Evolutionary conservation across 805 yeast genomes (phyloP).

Genomic region (Priceomyces castillae): DNA sequence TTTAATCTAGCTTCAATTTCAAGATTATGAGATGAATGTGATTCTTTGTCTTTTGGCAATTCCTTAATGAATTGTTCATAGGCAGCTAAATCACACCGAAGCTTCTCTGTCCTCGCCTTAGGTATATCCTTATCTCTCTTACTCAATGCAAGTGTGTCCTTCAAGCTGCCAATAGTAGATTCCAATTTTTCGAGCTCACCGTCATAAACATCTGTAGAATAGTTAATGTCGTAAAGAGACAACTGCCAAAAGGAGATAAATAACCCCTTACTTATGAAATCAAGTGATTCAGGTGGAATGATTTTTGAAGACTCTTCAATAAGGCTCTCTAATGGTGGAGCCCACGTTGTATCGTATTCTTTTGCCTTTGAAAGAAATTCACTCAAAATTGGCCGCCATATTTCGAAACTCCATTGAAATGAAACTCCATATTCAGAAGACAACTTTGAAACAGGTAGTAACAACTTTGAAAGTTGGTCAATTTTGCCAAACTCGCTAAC

Average conservation of each 20-base stretch:
- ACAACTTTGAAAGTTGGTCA: slow-evolving; percentile 26
- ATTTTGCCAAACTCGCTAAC: slow-evolving; percentile 49
- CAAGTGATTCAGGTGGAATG: slow-evolving; percentile 18
- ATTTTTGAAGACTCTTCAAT: slow-evolving; percentile 11
- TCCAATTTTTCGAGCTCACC: slow-evolving; percentile 41
- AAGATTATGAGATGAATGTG: slow-evolving; percentile 44
- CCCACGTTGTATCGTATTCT: slow-evolving; percentile 10
- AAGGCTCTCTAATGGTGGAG: slow-evolving; percentile 8
- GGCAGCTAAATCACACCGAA: slow-evolving; percentile 20
- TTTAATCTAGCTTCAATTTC: slow-evolving; percentile 25
- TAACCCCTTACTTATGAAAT: slow-evolving; percentile 37
- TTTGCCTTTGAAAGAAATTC: slow-evolving; percentile 20
- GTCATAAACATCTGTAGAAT: slow-evolving; percentile 48
- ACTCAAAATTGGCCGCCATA: slow-evolving; percentile 61
- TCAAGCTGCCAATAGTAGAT: slow-evolving; percentile 31
- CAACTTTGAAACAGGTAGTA: slow-evolving; percentile 44
- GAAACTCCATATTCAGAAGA: slow-evolving; percentile 44
- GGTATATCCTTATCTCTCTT: slow-evolving; percentile 24
- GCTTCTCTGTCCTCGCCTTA: slow-evolving; percentile 19
- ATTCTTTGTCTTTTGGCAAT: slow-evolving; percentile 39
- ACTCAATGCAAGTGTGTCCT: slow-evolving; percentile 31
- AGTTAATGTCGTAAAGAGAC: slow-evolving; percentile 67
- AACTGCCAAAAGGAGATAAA: slow-evolving; percentile 72
- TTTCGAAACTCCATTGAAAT: slow-evolving; percentile 66
- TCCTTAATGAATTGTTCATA: slow-evolving; percentile 22